phyloP scores from a whole-genome alignment of 139 green algal species.

The Deuterostichococcus epilithicus region DNA sequence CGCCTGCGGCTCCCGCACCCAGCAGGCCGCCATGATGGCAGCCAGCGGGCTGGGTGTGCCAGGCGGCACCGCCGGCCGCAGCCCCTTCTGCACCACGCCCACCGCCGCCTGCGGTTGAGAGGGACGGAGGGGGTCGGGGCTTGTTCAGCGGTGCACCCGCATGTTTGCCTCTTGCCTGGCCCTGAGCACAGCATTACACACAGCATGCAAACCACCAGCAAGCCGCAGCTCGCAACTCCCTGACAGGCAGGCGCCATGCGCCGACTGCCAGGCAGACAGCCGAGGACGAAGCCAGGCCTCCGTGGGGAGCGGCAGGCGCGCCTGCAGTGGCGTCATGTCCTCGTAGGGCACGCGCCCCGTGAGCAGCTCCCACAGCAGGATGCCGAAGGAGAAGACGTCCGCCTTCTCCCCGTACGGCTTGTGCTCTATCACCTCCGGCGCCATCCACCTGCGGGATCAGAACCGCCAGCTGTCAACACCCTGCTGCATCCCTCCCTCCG shows the following conservation, averaged over 20 bases:
- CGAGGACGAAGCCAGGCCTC: no score
- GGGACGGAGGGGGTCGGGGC: no score
- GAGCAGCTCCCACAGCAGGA: conserved; percentile 94
- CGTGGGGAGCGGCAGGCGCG: neutral
- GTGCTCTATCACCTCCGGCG: conserved; percentile 99
- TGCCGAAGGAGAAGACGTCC: conserved; percentile 89
- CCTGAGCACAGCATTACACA: no score
- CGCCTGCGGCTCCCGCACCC: conserved; percentile 46
- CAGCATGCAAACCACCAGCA: no score
- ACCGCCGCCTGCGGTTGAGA: conserved; percentile 69
- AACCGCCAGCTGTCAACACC: neutral
- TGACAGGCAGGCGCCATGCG: neutral
- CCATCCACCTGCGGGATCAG: conserved; percentile 88
- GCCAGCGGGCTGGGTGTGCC: conserved; percentile 63
- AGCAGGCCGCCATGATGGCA: conserved; percentile 79
- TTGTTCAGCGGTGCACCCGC: no score
- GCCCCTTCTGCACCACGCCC: conserved; percentile 96
- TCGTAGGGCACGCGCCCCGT: conserved; percentile 86
- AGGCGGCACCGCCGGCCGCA: conserved; percentile 74
- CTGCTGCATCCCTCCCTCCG: no score
- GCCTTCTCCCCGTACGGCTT: conserved; percentile 79
- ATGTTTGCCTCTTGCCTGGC: no score
- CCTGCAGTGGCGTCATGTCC: conserved; percentile 86
- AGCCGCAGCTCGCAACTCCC: no score
- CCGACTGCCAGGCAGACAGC: neutral